Evolutionary conservation across 345 rosid genomes (phyloP).

Genomic region (Heritiera fomes): DNA sequence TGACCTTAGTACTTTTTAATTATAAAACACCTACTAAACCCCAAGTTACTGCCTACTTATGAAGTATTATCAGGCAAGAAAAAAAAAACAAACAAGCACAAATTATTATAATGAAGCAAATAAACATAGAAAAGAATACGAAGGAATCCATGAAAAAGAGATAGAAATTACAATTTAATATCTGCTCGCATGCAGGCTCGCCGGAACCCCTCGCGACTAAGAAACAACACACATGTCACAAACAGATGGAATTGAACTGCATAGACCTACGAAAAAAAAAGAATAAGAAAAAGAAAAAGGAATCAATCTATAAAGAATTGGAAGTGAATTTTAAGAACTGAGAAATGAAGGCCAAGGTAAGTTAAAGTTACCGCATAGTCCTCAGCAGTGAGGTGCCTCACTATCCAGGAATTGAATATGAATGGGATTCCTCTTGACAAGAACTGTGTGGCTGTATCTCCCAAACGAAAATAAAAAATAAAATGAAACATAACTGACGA

Average conservation of each 20-base stretch:
- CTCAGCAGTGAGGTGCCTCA: slow-evolving; percentile 66
- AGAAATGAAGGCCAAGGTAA: neutral
- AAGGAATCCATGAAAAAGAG: neutral
- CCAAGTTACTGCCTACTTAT: neutral
- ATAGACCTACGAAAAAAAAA: slow-evolving; percentile 51
- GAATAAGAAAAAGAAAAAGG: neutral
- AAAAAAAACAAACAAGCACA: neutral
- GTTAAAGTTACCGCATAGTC: slow-evolving; percentile 70
- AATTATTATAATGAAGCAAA: neutral
- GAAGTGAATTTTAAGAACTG: neutral
- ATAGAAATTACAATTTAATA: slow-evolving; percentile 49
- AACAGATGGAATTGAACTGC: slow-evolving; percentile 93
- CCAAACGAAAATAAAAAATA: neutral
- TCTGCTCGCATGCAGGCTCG: slow-evolving; percentile 90
- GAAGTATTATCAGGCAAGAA: neutral
- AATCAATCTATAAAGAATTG: neutral
- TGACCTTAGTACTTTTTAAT: neutral
- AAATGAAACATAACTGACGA: neutral
- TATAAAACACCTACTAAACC: neutral
- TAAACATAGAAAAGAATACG: neutral
- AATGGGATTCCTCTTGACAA: slow-evolving; percentile 88
- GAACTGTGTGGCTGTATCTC: slow-evolving; percentile 65
- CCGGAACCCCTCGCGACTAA: slow-evolving; percentile 94
- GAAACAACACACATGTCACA: slow-evolving; percentile 83
- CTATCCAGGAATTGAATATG: slow-evolving; percentile 84